Evolutionary conservation across 768 basidiomycete genomes (phyloP).

Genomic region (Termitomyces titanicus): DNA sequence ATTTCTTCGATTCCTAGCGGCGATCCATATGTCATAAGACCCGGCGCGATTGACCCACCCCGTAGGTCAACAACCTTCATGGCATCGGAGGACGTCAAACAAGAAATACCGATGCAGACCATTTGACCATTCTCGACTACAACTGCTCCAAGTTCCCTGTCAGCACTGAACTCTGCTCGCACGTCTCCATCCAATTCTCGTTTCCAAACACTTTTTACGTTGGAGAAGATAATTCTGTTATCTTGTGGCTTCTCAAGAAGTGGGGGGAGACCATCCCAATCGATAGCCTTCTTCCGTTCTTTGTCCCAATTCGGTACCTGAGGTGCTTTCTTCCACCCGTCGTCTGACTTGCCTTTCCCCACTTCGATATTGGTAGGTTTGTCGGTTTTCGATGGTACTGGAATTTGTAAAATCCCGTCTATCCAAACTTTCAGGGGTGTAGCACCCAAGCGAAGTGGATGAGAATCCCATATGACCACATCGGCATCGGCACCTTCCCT

Average conservation of each 20-base stretch:
- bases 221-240: slow-evolving; percentile 52
- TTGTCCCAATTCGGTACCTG: slow-evolving; percentile 59
- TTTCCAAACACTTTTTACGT: slow-evolving; percentile 54
- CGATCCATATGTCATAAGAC: slow-evolving; percentile 65
- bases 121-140: slow-evolving; percentile 50
- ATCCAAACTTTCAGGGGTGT: slow-evolving; percentile 78
- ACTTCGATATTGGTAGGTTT: slow-evolving; percentile 38
- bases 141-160: slow-evolving; percentile 27
- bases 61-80: slow-evolving; percentile 51
- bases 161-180: slow-evolving; percentile 27
- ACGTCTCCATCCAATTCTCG: slow-evolving; percentile 27
- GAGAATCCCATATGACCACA: slow-evolving; percentile 73
- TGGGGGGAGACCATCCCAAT: slow-evolving; percentile 72
- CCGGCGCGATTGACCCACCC: slow-evolving; percentile 67
- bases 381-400: slow-evolving; percentile 34
- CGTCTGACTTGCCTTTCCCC: slow-evolving; percentile 41
- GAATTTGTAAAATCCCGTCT: slow-evolving; percentile 77
- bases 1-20: slow-evolving; percentile 78
- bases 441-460: slow-evolving; percentile 71
- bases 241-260: slow-evolving; percentile 35
- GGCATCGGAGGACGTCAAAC: slow-evolving; percentile 20
- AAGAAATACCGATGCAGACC: slow-evolving; percentile 42
- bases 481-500: slow-evolving; percentile 59
- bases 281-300: slow-evolving; percentile 54
- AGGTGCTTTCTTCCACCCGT: slow-evolving; percentile 44